A percentile compares a stretch with the other conserved stretches of the same genome.
These are phyloP conservation scores for Cyberlindnera euphorbiiphila DNA, from an alignment of 805 yeast species.

Conservation along the genomic window DNA sequence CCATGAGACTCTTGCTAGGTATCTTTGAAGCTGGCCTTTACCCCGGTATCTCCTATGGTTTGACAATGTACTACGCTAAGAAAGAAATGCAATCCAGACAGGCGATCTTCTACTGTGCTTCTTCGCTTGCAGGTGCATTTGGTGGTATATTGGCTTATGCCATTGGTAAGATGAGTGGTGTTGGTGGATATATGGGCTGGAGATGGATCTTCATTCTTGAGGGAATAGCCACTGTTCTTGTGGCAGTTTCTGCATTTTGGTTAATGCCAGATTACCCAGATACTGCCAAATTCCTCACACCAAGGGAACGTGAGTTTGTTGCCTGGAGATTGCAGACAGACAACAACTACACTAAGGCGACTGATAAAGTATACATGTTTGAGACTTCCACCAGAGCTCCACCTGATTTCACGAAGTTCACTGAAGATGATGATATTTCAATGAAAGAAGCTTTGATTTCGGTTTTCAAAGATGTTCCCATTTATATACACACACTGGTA, in stretches of 20 bases:
- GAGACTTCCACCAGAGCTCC: slow-evolving; percentile 8
- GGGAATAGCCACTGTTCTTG: slow-evolving; percentile 17
- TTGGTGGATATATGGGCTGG: slow-evolving; percentile 18
- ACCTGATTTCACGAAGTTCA: slow-evolving; percentile 13
- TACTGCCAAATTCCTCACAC: slow-evolving; percentile 16
- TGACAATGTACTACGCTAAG: slow-evolving; percentile 26
- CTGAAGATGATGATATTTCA: slow-evolving; percentile 14
- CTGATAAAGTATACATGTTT: slow-evolving; percentile 6
- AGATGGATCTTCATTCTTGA: slow-evolving; percentile 23
- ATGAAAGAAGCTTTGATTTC: slow-evolving; percentile 9
- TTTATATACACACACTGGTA: slow-evolving; percentile 12
- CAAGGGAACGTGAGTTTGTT: slow-evolving; percentile 16
- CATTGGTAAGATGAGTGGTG: slow-evolving; percentile 23
- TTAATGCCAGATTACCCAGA: slow-evolving; percentile 23
- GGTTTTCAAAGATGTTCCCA: slow-evolving; percentile 15
- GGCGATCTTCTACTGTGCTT: slow-evolving; percentile 22
- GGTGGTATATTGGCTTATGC: slow-evolving; percentile 25
- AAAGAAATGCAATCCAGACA: slow-evolving; percentile 25
- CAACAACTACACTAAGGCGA: slow-evolving; percentile 8
- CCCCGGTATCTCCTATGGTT: slow-evolving; percentile 21
- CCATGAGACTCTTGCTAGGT: slow-evolving; percentile 16
- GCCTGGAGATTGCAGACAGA: slow-evolving; percentile 14
- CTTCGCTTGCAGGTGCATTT: slow-evolving; percentile 24
- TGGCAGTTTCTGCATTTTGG: slow-evolving; percentile 8
- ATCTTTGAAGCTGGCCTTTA: slow-evolving; percentile 18